Evolutionary conservation across 2,329 filamentous ascomycete species (phyloP), one percentile per base, ranked within the genome.

Genomic region (Xylariaceae sp.): DNA sequence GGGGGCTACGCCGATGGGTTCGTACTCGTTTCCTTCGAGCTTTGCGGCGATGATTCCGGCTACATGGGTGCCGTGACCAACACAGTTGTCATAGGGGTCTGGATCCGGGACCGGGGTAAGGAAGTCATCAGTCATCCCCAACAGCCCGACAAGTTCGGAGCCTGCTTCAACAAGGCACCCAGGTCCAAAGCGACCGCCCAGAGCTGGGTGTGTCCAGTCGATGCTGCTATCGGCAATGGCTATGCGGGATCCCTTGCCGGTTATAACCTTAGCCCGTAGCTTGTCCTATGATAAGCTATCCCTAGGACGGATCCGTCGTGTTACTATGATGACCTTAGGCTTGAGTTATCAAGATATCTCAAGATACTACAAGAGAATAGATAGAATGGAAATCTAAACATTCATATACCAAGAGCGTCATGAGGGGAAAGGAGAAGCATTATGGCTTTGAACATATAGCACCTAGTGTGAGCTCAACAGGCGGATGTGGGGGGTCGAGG

Each of bases 1-100:
- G 74, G n/a, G 75, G 4, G 73, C 73, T 20, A 72, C 75, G 32
- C 75, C 76, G 20, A 69, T 73, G 60, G 76, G 75, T 43, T 71
- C 69, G 23, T 72, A 69, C 0, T 60, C 60, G 44, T 75, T 71
- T 7, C 66, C 54, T 55, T 74, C 51, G 2, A 54, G 40, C 23
- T 48, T 42, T 20, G 44, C 51, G 2, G 51, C 37, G 4, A 54
- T 45, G 10, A 43, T 37, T 16, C 32, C 32, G 12, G 32, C 32
- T 16, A 37, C 32, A 16, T 37, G 45, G 4, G 51, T 54, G 7
- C 52, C 52, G 20, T 54, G 52, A 12, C 52, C 45, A 10, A 16
- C 19, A 18, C 46, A 48, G 18, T 16, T 10, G 12, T 48, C 46
- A 20, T 21, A 20, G 18, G 46, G 46, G 12, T 48, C 46, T 14